Evolutionary conservation across 1,139 yeast species (phyloP), one percentile per base, ranked within the genome.

Genomic region (Geotrichum armillariae): DNA sequence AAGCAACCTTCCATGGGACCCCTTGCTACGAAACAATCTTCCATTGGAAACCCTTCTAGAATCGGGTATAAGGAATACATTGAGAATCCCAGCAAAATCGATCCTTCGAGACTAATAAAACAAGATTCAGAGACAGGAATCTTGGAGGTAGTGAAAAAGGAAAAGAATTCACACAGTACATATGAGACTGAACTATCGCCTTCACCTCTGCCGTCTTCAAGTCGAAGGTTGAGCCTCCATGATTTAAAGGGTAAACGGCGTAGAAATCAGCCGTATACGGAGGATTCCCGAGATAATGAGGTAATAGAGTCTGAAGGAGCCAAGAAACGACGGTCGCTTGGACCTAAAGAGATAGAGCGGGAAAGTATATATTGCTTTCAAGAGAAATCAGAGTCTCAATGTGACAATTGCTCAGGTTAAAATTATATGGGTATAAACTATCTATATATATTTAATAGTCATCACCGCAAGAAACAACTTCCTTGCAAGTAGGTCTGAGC

Each of bases 381-480:
- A 21, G 31, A 37, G 8, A 12, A 11, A 29, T 21, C 41, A 5
- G 41, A 37, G 16, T 22, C 29, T 11, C 41, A 37, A 12, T 37
- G 41, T 14, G 41, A 37, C 29, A 37, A 21, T 27, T 37, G 41
- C 29, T 37, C 41, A n/a, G 41, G 41, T 14, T 37, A 21, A 18
- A 12, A 9, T 17, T 11, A 25, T 11, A 11, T 25, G 7, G 9
- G 11, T 11, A 8, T 8, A 25, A 11, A 11, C 29, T 8, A 25
- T 25, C 11, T 25, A 25, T 11, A 11, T 3, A 16, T 16, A 1
- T 17, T 48, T 65, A 91, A 66, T 82, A 93, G 69, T 93, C 99
- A 48, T 89, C 96, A 47, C 99, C 99, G 59, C 93, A 79, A 33
- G 96, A 87, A 21, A 93, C 91, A 42, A 93, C 94, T 69, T 93